Evolutionary conservation across 805 yeast genomes (phyloP).

Genomic region (Nakazawaea ambrosiae): DNA sequence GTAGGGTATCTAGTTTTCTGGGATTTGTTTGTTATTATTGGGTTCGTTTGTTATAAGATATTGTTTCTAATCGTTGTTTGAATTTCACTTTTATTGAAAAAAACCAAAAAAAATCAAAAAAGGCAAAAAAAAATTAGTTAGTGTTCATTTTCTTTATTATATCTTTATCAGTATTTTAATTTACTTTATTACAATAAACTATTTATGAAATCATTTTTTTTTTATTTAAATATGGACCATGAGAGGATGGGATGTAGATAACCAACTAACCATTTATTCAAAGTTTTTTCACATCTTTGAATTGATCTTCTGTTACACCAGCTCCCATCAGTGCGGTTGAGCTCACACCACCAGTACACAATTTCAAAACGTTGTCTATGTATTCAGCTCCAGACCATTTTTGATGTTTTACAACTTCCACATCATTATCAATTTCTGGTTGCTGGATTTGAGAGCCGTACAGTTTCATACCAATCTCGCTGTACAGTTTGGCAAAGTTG

Average conservation of each 20-base stretch:
- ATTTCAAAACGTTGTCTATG: constrained; percentile 81
- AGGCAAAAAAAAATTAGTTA: background rate
- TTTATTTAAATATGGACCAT: too few species aligned
- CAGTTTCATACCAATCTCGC: constrained; percentile 88
- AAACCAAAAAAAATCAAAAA: background rate
- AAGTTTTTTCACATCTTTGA: constrained; percentile 47
- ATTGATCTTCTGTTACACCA: constrained; percentile 97
- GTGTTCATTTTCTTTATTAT: background rate
- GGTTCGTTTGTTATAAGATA: background rate
- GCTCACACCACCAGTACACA: constrained; percentile 90
- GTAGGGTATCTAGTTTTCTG: too few species aligned
- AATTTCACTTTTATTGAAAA: background rate
- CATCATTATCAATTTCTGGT: constrained; percentile 80
- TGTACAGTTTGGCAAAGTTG: constrained; percentile 71
- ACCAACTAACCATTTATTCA: too few species aligned
- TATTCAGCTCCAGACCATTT: constrained; percentile 99
- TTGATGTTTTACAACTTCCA: constrained; percentile 96
- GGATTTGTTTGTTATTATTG: too few species aligned
- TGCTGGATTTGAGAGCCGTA: constrained; percentile 85
- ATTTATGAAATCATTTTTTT: too few species aligned
- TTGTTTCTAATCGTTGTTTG: background rate
- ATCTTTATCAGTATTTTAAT: too few species aligned
- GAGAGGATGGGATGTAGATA: too few species aligned
- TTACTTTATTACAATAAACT: too few species aligned
- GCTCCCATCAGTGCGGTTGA: constrained; percentile 98